A percentile compares a stretch with the other conserved stretches of the same genome.
These are phyloP conservation scores for Thelonectria blattea DNA, from an alignment of 2,329 filamentous ascomycete genomes.

Conservation along the genomic window DNA sequence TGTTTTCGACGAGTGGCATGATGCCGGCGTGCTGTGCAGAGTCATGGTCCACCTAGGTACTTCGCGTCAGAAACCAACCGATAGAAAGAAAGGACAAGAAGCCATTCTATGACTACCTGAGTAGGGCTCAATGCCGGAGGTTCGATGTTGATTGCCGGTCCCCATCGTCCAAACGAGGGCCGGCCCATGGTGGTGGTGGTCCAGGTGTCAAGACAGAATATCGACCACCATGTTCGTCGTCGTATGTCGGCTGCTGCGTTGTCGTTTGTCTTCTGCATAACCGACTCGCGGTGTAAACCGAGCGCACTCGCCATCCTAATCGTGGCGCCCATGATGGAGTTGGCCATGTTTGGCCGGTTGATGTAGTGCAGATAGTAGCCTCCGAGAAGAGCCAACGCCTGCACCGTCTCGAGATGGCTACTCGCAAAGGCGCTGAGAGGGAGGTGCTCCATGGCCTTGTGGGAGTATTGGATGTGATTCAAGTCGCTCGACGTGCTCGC, in stretches of 20 bases:
- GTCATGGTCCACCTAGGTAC: slow-evolving; percentile 48
- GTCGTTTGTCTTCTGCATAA: slow-evolving; percentile 6
- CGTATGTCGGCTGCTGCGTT: slow-evolving; percentile 56
- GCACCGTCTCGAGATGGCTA: slow-evolving; percentile 67
- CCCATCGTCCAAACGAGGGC: slow-evolving; percentile 72
- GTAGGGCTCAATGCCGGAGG: slow-evolving; percentile 61
- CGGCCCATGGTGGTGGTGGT: slow-evolving; percentile 73
- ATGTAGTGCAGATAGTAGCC: slow-evolving; percentile 79
- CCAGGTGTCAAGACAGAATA: slow-evolving; percentile 78
- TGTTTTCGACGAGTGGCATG: slow-evolving; percentile 76
- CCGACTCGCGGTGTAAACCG: slow-evolving; percentile 68
- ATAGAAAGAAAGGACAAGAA: neutral
- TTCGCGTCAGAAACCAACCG: neutral
- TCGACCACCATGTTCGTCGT: slow-evolving; percentile 74
- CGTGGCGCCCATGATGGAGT: slow-evolving; percentile 73
- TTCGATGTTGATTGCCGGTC: slow-evolving; percentile 69
- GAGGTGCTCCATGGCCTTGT: slow-evolving; percentile 69
- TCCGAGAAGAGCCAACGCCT: slow-evolving; percentile 72
- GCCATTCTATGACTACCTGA: slow-evolving; percentile 32
- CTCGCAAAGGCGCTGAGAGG: slow-evolving; percentile 70
- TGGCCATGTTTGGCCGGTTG: slow-evolving; percentile 76
- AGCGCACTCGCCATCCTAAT: slow-evolving; percentile 75
- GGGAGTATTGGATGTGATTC: slow-evolving; percentile 73
- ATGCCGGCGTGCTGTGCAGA: slow-evolving; percentile 67
- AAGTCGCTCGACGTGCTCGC: slow-evolving; percentile 69